These are phyloP conservation scores for Scedosporium minutisporum DNA, from an alignment of 2,329 filamentous ascomycete species.

Conservation along the genomic window DNA sequence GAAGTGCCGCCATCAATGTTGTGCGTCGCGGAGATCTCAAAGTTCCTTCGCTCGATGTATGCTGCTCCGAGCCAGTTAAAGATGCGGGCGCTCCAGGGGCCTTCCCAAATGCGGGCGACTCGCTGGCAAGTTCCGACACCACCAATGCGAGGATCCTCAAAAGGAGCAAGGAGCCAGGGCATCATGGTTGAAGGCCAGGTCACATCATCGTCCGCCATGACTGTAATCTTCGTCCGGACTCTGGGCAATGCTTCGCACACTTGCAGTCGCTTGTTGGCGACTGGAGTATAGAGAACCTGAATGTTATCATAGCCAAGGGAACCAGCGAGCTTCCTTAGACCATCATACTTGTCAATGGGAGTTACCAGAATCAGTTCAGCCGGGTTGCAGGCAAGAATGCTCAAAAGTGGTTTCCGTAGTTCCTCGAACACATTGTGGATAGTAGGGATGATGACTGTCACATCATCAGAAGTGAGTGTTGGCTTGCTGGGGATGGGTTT, in stretches of 20 bases:
- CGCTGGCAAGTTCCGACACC: conserved; percentile 89
- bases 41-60: conserved; percentile 90
- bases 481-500: conserved; percentile 74
- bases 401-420: conserved; percentile 69
- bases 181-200: conserved; percentile 81
- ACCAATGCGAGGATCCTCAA: conserved; percentile 73
- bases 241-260: conserved; percentile 84
- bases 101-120: conserved; percentile 59
- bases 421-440: conserved; percentile 82
- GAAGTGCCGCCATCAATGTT: conserved; percentile 93
- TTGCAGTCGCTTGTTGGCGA: conserved; percentile 92
- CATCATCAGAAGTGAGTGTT: conserved; percentile 70
- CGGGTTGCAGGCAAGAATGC: conserved; percentile 61
- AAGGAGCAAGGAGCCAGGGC: conserved; percentile 86
- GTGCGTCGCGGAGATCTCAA: conserved; percentile 92
- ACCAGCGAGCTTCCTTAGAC: conserved; percentile 56
- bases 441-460: conserved; percentile 88
- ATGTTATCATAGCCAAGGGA: conserved; percentile 53
- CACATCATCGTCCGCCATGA: conserved; percentile 94
- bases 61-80: conserved; percentile 88
- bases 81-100: conserved; percentile 49
- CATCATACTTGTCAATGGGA: conserved; percentile 66
- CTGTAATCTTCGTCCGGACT: conserved; percentile 72
- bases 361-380: conserved; percentile 76
- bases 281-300: conserved; percentile 64